Base-by-base conservation (phyloP, 1,284 basidiomycete species). In the Apiotrichum laibachii region DNA sequence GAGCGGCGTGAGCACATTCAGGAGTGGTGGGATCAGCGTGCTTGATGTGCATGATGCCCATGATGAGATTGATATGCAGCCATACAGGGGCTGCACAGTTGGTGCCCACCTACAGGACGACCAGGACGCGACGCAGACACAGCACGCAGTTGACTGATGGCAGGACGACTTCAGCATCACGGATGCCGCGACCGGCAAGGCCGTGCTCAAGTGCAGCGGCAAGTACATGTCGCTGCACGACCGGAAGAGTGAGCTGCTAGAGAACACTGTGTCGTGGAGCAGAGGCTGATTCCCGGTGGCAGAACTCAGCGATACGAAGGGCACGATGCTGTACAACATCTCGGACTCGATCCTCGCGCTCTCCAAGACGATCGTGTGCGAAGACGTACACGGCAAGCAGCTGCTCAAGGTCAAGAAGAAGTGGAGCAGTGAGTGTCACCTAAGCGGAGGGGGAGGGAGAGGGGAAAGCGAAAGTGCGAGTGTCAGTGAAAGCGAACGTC, bases 261-360 rank as follows among this genome's bases (percentile, higher is more conserved):
- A 2, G 16, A 9, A 3, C 9, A 18, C 18, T 13, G 6, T 2
- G 16, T 18, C 18, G 39, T 46, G 43, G 48, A 59, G n/a, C n/a
- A n/a, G n/a, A n/a, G n/a, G n/a, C n/a, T n/a, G n/a, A n/a, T n/a
- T n/a, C n/a, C n/a, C n/a, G 5, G 43, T 26, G 2, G 9, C 44
- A 62, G 60, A 58, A 34, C 40, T 62, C 26, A 46, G 56, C 50
- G 60, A 56, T 22, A 13, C 22, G 15, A 31, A 51, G 21, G 60
- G 60, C 33, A 50, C 48, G 19, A 22, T 62, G 49, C 53, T 62
- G 21, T 62, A 55, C 56, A 55, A 58, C 56, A 52, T 62, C 22
- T 35, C 50, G 9, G 54, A 48, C 53, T 50, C 53, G 50, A 31
- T 50, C 16, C 12, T 52, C 12, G 26, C 50, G 22, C 22, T 51